A percentile compares a stretch with the other conserved stretches of the same genome.
These are phyloP conservation scores for Solanum medicagineum DNA, from an alignment of 257 asterid species.

Conservation along the genomic window DNA sequence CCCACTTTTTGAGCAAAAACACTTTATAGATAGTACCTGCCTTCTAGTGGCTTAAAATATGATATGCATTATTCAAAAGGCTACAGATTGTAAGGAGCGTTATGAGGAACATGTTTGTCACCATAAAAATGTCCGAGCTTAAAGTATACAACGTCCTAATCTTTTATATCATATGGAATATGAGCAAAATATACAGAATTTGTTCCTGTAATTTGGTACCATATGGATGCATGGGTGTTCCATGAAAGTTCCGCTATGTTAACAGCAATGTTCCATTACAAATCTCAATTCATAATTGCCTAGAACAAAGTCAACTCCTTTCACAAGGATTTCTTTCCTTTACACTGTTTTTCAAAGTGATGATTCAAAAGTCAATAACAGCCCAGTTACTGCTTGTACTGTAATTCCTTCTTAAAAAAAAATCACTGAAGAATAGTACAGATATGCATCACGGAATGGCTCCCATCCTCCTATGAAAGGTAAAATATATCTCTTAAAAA, in stretches of 20 bases:
- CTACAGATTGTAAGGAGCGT: background rate
- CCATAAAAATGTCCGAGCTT: background rate
- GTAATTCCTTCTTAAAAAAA: background rate
- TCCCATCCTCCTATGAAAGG: background rate
- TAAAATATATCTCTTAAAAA: too few species aligned
- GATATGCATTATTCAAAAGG: background rate
- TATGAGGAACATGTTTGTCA: background rate
- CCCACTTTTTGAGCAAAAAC: background rate
- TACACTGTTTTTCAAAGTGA: too few species aligned
- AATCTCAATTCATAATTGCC: background rate
- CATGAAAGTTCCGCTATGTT: background rate
- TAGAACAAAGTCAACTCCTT: background rate
- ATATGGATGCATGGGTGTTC: background rate
- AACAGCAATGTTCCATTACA: background rate
- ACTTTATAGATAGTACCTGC: background rate
- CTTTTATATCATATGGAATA: background rate
- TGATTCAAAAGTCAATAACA: background rate
- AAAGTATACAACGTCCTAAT: background rate
- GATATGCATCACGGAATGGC: background rate
- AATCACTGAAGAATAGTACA: background rate
- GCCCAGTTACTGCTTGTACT: background rate
- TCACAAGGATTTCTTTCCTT: background rate
- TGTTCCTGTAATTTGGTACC: background rate
- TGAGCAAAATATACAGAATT: background rate
- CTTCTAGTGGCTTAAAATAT: background rate